Evolutionary conservation across 495 filamentous ascomycete genomes (phyloP).

Genomic region (Massariosphaeria phaeospora): DNA sequence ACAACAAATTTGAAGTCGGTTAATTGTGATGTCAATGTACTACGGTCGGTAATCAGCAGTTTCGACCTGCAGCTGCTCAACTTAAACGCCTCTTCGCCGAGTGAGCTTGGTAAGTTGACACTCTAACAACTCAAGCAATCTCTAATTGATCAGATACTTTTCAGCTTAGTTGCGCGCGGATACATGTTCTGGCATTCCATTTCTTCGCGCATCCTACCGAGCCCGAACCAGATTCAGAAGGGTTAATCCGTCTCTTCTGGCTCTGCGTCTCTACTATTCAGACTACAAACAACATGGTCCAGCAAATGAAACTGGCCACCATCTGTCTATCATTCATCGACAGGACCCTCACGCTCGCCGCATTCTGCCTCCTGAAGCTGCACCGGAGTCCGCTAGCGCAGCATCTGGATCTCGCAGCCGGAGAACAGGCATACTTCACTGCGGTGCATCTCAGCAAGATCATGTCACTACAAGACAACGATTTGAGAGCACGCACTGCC

Average conservation of each 20-base stretch:
- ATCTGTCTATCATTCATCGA: constrained; percentile 22
- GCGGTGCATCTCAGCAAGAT: constrained; percentile 17
- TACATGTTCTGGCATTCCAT: constrained; percentile 23
- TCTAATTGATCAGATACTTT: constrained; percentile 18
- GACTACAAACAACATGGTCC: constrained; percentile 2
- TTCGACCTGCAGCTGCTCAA: constrained; percentile 19
- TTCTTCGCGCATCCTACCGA: constrained; percentile 13
- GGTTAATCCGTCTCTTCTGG: constrained; percentile 9
- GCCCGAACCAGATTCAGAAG: constrained; percentile 11
- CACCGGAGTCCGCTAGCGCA: constrained; percentile 10
- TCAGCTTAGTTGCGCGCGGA: constrained; percentile 19
- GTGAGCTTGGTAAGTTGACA: constrained; percentile 17
- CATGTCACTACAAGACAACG: constrained; percentile 16
- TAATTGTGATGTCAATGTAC: constrained; percentile 10
- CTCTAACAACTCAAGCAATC: neutral
- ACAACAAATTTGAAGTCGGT: constrained; percentile 15
- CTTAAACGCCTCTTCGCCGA: constrained; percentile 5
- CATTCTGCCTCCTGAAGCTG: constrained; percentile 17
- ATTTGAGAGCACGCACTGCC: constrained; percentile 2
- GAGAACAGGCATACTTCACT: constrained; percentile 23
- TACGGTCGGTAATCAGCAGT: constrained; percentile 17
- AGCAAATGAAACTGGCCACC: constrained; percentile 6
- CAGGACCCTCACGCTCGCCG: constrained; percentile 10
- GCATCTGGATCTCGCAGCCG: constrained; percentile 16
- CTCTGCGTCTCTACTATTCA: constrained; percentile 15